These are phyloP conservation scores for Styphnolobium japonicum DNA, from an alignment of 306 rosid genomes.

Conservation along the genomic window DNA sequence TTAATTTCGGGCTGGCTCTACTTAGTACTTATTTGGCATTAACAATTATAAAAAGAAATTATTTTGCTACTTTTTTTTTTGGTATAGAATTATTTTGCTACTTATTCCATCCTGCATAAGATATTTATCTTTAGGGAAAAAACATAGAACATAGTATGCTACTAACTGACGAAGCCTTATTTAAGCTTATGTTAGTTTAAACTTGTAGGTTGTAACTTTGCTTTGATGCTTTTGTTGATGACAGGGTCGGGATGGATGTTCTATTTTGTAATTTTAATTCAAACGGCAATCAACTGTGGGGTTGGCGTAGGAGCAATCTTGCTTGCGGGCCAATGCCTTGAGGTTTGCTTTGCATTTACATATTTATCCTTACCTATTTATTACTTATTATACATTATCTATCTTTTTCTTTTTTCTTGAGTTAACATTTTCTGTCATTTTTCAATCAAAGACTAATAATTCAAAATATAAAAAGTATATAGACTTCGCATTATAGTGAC, in stretches of 20 bases:
- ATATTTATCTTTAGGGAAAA: too few relatives aligned
- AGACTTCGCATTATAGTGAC: neutral
- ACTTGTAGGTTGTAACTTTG: neutral
- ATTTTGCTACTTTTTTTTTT: too few relatives aligned
- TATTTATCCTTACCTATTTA: neutral
- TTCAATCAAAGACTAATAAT: neutral
- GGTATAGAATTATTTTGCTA: too few relatives aligned
- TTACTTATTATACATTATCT: neutral
- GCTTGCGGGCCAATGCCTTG: conserved; percentile 61
- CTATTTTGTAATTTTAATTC: conserved; percentile 67
- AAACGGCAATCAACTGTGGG: conserved; percentile 78
- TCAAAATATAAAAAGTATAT: too few relatives aligned
- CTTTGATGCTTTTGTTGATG: neutral
- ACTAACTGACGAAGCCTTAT: too few relatives aligned
- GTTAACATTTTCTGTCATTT: neutral
- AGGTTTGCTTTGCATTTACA: conserved; percentile 36
- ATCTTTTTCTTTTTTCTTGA: too few relatives aligned
- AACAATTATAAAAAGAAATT: too few relatives aligned
- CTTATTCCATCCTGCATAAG: too few relatives aligned
- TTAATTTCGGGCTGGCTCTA: too few relatives aligned
- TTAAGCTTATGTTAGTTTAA: neutral
- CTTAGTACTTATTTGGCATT: too few relatives aligned
- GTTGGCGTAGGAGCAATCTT: conserved; percentile 69
- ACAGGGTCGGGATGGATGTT: conserved; percentile 83
- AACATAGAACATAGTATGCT: too few relatives aligned